phyloP scores from a whole-genome alignment of 2,329 filamentous ascomycete genomes.

The Aspergillus unguis region DNA sequence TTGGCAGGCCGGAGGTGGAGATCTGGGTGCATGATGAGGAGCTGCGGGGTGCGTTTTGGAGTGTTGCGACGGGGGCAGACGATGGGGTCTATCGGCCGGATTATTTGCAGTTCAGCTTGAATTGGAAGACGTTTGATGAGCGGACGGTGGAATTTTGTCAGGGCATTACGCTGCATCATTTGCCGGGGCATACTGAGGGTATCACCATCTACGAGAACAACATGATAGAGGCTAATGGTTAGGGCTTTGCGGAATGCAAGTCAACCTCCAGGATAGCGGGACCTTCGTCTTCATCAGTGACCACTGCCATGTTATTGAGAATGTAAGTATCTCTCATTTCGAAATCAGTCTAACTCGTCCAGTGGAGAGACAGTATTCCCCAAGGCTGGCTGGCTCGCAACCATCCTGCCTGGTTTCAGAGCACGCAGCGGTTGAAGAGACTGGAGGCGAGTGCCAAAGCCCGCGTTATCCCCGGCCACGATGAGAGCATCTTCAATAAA shows the following conservation, averaged over 20 bases:
- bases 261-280: conserved; percentile 12
- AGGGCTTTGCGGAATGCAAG: conserved; percentile 13
- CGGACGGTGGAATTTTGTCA: conserved; percentile 13
- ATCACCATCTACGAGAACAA: conserved; percentile 11
- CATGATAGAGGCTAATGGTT: not conserved
- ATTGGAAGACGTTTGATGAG: conserved; percentile 15
- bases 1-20: conserved; percentile 9
- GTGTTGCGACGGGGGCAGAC: conserved; percentile 14
- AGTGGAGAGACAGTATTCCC: conserved; percentile 14
- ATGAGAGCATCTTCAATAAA: not conserved
- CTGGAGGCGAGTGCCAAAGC: conserved; percentile 11
- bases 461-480: conserved; percentile 13
- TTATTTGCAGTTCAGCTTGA: conserved; percentile 4
- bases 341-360: not conserved
- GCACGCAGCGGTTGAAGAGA: conserved; percentile 13
- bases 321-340: not conserved
- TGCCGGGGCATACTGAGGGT: not conserved
- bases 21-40: conserved; percentile 16
- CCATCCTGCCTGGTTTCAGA: conserved; percentile 15
- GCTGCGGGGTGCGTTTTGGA: conserved; percentile 10
- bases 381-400: conserved; percentile 16
- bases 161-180: conserved; percentile 13
- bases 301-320: conserved; percentile 15
- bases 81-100: conserved; percentile 12
- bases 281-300: conserved; percentile 16